Base-by-base conservation (phyloP, 129 eudicot genomes). In the Tanacetum coccineum region DNA sequence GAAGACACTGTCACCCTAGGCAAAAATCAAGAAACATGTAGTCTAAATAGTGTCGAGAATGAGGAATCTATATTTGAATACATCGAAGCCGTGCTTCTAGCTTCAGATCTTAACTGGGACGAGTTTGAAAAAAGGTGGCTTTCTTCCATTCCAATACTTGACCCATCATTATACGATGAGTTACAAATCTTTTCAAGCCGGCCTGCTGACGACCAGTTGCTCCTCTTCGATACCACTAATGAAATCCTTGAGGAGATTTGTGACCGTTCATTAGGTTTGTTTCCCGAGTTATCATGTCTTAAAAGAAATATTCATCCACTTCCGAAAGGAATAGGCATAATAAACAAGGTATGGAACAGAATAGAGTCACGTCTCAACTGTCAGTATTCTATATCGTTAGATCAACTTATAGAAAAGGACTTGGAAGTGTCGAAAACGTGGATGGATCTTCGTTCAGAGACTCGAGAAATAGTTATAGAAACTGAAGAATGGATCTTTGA, bases 201-300 rank as follows among this genome's bases (percentile, higher is more conserved):
- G 1, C 80, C 93, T 59, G 28, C 57, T 52, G 67, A 82, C 44
- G 94, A 94, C 64, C 95, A 87, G 74, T 83, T 78, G 60, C 85
- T 87, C 64, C 90, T 94, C 15, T 94, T 94, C 15, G 97, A 94
- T 20, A 82, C 85, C 58, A 76, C 95, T 42, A 83, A 83, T 3
- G 87, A 87, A 65, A 85, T 82, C 32, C 79, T 89, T 15, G 62
- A 74, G n/a, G 88, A 84, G 64, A 48, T 89, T 18, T 89, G 95
- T 49, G 86, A 80, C 65, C 50, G 66, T 17, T 76, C 69, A 8
- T 84, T 94, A 13, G 85, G 80, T 25, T 70, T 75, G 70, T 80
- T 62, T 65, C 70, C 76, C 5, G 49, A 74, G 65, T 66, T 77
- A 51, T 74, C 96, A 13, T 61, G 28, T 59, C 50, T 9, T 22